Evolutionary conservation across 768 basidiomycete species (phyloP), one percentile per base, ranked within the genome.

Genomic region (Epithele typhae): DNA sequence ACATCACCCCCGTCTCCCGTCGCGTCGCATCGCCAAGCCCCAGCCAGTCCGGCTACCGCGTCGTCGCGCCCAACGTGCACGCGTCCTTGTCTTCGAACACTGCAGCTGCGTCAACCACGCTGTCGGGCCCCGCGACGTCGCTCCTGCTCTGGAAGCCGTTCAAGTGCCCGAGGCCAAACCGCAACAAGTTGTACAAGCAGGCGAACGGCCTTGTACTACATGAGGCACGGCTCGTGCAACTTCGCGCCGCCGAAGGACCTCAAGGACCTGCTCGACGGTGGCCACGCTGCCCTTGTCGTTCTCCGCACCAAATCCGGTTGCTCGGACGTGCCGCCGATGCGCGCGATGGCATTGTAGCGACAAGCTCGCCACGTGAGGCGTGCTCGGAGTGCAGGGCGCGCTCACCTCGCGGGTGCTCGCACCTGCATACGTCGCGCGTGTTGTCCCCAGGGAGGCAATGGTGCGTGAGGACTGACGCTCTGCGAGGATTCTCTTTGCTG

Each of bases 111-210:
- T 69, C 66, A 50, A 72, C 74, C 7, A 72, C 75, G 12, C 71
- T 72, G 48, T 77, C 75, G 25, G 73, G 66, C 9, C 72, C 74
- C 52, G 69, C 78, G 12, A 70, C 82, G 0, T 79, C 82, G 3
- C 66, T 87, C n/a, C 66, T 88, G 32, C 68, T 87, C 40, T 81
- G 79, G 48, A 93, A 93, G 66, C 90, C 92, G 3, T 94, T 92
- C 79, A 77, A 81, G 38, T 97, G 93, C 72, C 93, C 93, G 9
- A 94, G 93, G 64, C 82, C 89, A 0, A 92, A 92, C 54, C 96
- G 93, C 73, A 92, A 89, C 71, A 97, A 97, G 75, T 79, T 79
- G 42, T 96, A 95, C 74, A 95, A 95, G 73, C 92, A 95, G 67
- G 90, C 90, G 35, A 96, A 96, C 59, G 83, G 93, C 10, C 74